phyloP scores from a whole-genome alignment of 768 basidiomycete genomes.

The Tulasnella sp. region DNA sequence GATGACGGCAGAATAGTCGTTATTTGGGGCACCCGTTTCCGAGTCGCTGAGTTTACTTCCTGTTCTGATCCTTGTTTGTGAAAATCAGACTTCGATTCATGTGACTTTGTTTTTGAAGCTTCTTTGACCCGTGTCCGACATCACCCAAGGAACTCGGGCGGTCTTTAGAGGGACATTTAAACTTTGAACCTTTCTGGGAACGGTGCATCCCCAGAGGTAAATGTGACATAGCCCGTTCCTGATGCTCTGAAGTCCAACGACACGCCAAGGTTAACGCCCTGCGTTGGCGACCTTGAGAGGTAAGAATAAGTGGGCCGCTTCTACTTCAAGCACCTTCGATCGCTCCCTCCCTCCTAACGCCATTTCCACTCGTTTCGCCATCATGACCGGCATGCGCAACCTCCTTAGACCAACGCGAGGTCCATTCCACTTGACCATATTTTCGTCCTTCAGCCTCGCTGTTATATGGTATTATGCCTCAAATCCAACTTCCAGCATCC shows the following conservation, averaged over 20 bases:
- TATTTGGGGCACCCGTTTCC: not conserved
- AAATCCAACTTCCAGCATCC: not conserved
- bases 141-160: not conserved
- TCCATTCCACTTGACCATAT: not conserved
- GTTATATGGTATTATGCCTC: not conserved
- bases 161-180: not conserved
- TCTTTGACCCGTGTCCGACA: not conserved
- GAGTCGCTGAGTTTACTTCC: not conserved
- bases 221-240: not conserved
- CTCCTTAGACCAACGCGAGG: not conserved
- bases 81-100: not conserved
- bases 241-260: not conserved
- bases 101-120: not conserved
- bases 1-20: not conserved
- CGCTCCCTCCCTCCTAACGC: not conserved
- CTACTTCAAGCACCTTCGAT: not conserved
- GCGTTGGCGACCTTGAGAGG: not conserved
- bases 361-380: not conserved
- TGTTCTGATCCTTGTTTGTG: not conserved
- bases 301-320: not conserved
- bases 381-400: not conserved
- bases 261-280: not conserved
- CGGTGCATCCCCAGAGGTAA: not conserved
- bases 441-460: not conserved
- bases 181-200: not conserved